Percentiles rank a stretch among this genome's conserved stretches.
Evolutionary conservation across 2,329 filamentous ascomycete species (phyloP).

Genomic region (Colletotrichum tropicicola): DNA sequence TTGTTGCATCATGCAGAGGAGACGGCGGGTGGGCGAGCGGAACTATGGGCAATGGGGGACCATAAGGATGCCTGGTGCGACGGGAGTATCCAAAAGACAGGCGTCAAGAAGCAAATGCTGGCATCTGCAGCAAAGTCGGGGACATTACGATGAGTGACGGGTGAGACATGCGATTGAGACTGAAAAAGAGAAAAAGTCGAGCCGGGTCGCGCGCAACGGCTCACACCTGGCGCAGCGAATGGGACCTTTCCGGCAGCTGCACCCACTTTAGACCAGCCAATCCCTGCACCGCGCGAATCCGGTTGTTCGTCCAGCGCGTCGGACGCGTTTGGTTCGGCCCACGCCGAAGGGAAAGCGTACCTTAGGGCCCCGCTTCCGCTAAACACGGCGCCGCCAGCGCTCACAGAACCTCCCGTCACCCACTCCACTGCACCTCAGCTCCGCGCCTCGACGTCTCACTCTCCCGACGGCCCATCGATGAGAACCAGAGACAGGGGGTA

Average conservation of each 20-base stretch:
- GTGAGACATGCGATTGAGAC: constrained; percentile 16
- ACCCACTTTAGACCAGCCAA: constrained; percentile 10
- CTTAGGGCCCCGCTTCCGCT: background rate
- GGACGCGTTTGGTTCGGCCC: constrained; percentile 22
- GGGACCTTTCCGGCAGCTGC: constrained; percentile 19
- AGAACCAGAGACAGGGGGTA: background rate
- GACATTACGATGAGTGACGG: constrained; percentile 9
- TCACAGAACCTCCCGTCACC: background rate
- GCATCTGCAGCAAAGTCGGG: constrained; percentile 10
- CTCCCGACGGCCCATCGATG: background rate
- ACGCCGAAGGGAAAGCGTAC: background rate
- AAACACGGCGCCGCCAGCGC: background rate
- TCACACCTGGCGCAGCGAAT: constrained; percentile 5
- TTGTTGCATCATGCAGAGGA: constrained; percentile 26
- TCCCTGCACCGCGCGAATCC: constrained; percentile 14
- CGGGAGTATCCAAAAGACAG: background rate
- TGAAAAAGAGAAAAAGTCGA: constrained; percentile 24
- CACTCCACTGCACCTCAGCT: background rate
- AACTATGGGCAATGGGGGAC: background rate
- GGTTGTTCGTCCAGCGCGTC: constrained; percentile 17
- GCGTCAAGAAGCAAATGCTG: constrained; percentile 13
- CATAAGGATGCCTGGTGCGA: constrained; percentile 4
- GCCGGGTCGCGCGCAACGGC: background rate
- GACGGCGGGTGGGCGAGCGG: background rate
- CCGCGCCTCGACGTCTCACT: background rate